Evolutionary conservation across 2,329 filamentous ascomycete genomes (phyloP).

Genomic region (Ceratocystis colombiana): DNA sequence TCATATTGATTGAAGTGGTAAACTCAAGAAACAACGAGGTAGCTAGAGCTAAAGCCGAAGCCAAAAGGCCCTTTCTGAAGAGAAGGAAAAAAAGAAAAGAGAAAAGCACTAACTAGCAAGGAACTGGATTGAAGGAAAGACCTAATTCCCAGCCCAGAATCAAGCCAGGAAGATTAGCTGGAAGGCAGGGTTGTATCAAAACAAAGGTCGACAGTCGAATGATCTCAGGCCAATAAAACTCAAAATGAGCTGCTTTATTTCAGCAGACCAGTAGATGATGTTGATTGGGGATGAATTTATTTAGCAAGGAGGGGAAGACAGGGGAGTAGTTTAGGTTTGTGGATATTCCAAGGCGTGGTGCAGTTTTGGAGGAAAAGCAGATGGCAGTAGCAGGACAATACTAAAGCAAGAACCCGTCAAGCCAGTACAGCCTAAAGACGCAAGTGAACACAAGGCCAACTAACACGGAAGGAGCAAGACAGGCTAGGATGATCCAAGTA

Average conservation of each 20-base stretch:
- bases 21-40: not conserved
- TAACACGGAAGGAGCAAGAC: not conserved
- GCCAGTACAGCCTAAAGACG: not conserved
- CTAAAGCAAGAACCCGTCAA: not conserved
- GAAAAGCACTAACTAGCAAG: not conserved
- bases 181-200: not conserved
- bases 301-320: not conserved
- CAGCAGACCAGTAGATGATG: not conserved
- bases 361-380: not conserved
- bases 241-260: not conserved
- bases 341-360: too few relatives aligned
- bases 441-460: not conserved
- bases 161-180: not conserved
- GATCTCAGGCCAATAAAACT: not conserved
- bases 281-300: not conserved
- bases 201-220: not conserved
- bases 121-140: slow-evolving; percentile 4
- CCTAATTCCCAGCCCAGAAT: not conserved
- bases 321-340: not conserved
- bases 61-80: not conserved
- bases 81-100: not conserved
- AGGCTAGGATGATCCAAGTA: slow-evolving; percentile 10
- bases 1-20: slow-evolving; percentile 34
- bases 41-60: slow-evolving; percentile 11
- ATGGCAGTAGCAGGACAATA: not conserved